Evolutionary conservation across 1,284 basidiomycete genomes (phyloP).

Genomic region (Pseudozyma sp.): DNA sequence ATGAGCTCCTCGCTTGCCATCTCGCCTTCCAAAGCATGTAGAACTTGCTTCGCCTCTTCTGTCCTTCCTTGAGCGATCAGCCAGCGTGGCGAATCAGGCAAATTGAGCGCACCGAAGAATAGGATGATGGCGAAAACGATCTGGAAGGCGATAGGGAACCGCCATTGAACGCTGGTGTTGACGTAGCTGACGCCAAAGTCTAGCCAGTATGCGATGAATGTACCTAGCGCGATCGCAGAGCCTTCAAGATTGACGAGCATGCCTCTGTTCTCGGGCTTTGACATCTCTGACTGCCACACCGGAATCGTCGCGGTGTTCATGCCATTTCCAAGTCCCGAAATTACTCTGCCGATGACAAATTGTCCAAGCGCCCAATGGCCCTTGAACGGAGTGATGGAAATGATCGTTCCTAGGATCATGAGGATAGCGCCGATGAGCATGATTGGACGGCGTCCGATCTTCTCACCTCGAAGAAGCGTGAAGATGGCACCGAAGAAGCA

Average conservation of each 20-base stretch:
- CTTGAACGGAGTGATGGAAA: conserved; percentile 20
- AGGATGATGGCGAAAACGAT: conserved; percentile 72
- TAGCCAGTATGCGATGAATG: conserved; percentile 56
- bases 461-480: conserved; percentile 19
- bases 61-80: conserved; percentile 46
- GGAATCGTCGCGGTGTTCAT: conserved; percentile 63
- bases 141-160: conserved; percentile 62
- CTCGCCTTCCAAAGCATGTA: conserved; percentile 53
- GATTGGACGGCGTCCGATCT: conserved; percentile 19
- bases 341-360: conserved; percentile 55
- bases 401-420: conserved; percentile 39
- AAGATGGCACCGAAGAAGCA: conserved; percentile 32
- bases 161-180: conserved; percentile 39
- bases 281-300: conserved; percentile 59
- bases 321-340: conserved; percentile 60
- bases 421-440: conserved; percentile 22
- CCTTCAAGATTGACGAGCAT: conserved; percentile 58
- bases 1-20: conserved; percentile 24
- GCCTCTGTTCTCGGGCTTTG: conserved; percentile 51
- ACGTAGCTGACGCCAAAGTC: conserved; percentile 57
- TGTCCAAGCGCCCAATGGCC: conserved; percentile 58
- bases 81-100: conserved; percentile 63
- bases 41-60: conserved; percentile 46
- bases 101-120: conserved; percentile 44
- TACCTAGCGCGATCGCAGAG: conserved; percentile 41